Base-by-base conservation (phyloP, 2,329 filamentous ascomycete genomes). In the Phaeoacremonium minimum region DNA sequence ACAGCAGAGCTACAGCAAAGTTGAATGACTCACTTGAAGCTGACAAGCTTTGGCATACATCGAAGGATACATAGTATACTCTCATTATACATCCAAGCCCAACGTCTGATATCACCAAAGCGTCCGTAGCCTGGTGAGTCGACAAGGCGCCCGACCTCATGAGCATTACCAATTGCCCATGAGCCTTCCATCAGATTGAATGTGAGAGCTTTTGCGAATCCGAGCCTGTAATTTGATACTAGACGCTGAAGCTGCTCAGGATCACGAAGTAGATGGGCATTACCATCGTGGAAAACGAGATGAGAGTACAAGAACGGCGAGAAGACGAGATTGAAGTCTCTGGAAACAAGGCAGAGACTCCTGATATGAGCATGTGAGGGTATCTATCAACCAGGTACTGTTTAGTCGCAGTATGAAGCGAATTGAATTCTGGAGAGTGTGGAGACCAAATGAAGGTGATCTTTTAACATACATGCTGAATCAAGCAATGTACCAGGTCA, bases 141-240 rank as follows among this genome's bases (percentile, higher is more conserved):
- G 5, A 33, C 33, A 5, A 40, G 34, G 6, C 38, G 35, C 16
- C 30, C 38, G n/a, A 40, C 30, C 18, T 40, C 30, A 16, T 31
- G 34, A 14, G 36, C 33, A 4, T 40, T 33, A 3, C 38, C 34
- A 9, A 40, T 30, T 4, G 38, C 33, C 38, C 38, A 40, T 4
- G 34, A 40, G 1, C 38, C 38, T 28, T 40, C 38, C 13, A 40
- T 40, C 9, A 40, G 38, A 7, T 18, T 31, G n/a, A 40, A 28
- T 3, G 7, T 11, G 3, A 40, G 26, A 5, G 30, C 31, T 15
- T 40, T 40, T 18, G 34, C n/a, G 15, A 13, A 30, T 0, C 9
- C 5, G 4, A 40, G 28, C 8, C 32, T 20, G 1, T 18, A 9
- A 11, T 37, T 40, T 2, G 34, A 30, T 9, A 29, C 26, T 15